Evolutionary conservation across 257 asterid genomes (phyloP).

Genomic region (Rhazya stricta): DNA sequence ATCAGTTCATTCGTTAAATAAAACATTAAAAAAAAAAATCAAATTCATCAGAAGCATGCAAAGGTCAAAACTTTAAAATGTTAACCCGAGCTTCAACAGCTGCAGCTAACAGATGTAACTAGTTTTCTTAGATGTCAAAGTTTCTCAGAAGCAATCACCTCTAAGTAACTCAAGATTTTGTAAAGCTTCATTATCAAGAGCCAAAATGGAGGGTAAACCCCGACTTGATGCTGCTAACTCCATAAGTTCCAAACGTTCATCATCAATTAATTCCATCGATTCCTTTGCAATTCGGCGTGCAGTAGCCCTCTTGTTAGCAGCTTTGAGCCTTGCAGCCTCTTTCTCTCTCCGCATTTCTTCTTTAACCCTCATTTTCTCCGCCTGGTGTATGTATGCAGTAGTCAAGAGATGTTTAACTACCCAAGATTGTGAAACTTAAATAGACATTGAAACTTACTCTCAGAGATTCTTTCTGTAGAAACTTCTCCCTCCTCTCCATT

Average conservation of each 20-base stretch:
- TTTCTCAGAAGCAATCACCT: slow-evolving; percentile 36
- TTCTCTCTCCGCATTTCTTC: slow-evolving; percentile 80
- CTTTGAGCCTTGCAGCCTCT: slow-evolving; percentile 84
- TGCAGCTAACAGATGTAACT: neutral
- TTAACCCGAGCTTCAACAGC: neutral
- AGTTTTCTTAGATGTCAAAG: slow-evolving; percentile 4
- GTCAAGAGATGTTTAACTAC: neutral
- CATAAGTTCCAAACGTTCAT: slow-evolving; percentile 77
- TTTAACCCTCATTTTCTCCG: slow-evolving; percentile 70
- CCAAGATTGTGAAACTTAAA: neutral
- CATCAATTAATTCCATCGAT: slow-evolving; percentile 68
- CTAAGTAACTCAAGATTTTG: slow-evolving; percentile 50
- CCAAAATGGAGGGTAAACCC: slow-evolving; percentile 57
- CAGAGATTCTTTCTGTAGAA: slow-evolving; percentile 65
- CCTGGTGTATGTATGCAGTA: slow-evolving; percentile 37
- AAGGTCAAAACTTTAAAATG: neutral
- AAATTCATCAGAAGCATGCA: neutral
- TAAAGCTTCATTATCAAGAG: slow-evolving; percentile 60
- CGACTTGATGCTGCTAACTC: slow-evolving; percentile 63
- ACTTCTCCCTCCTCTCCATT: slow-evolving; percentile 82
- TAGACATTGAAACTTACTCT: slow-evolving; percentile 36
- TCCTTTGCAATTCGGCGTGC: slow-evolving; percentile 88
- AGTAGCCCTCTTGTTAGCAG: slow-evolving; percentile 76
- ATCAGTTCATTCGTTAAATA: neutral
- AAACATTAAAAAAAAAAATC: too few relatives aligned